These are phyloP conservation scores for Aspergillus luchuensis DNA, from an alignment of 2,329 filamentous ascomycete species.

Conservation along the genomic window DNA sequence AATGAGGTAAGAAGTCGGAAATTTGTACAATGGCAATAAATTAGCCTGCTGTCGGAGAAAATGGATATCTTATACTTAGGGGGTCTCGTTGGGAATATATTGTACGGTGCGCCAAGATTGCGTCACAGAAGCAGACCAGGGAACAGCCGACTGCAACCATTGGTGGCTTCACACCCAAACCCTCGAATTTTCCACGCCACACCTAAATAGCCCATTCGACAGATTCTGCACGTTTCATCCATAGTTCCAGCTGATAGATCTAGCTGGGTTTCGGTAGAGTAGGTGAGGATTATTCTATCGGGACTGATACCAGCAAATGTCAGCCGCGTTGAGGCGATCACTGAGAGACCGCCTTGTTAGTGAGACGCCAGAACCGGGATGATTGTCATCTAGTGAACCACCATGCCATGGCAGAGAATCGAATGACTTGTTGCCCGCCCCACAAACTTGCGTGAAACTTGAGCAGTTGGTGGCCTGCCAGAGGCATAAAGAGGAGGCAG, in stretches of 20 bases:
- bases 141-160: neutral
- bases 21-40: too few relatives aligned
- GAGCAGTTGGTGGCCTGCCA: too few relatives aligned
- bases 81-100: neutral
- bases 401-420: neutral
- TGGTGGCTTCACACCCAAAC: neutral
- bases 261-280: too few relatives aligned
- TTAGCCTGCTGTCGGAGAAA: too few relatives aligned
- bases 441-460: too few relatives aligned
- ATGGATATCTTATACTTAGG: neutral
- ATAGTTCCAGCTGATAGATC: too few relatives aligned
- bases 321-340: neutral
- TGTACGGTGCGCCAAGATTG: neutral
- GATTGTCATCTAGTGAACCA: neutral
- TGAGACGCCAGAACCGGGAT: neutral
- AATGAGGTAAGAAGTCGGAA: too few relatives aligned
- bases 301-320: too few relatives aligned
- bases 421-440: too few relatives aligned
- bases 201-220: neutral
- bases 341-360: neutral
- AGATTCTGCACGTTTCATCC: too few relatives aligned
- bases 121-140: constrained; percentile 3
- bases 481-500: too few relatives aligned
- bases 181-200: neutral
- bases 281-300: too few relatives aligned